Base-by-base conservation (phyloP, 257 asterid genomes). In the Cruciata laevipes region DNA sequence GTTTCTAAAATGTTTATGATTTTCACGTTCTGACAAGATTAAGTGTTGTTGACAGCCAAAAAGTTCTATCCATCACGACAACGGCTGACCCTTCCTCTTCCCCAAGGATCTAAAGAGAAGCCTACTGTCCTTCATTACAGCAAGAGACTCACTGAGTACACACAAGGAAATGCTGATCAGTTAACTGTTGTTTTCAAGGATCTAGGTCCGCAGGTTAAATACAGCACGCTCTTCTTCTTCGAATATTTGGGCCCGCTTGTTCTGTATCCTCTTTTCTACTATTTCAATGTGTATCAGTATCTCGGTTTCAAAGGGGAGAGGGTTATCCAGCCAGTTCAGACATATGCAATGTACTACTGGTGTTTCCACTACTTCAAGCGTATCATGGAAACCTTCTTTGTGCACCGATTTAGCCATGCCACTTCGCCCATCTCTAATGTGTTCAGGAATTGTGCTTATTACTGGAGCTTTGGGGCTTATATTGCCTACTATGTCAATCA, bases 361-460 rank as follows among this genome's bases (percentile, higher is more conserved):
- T 88, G 93, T 65, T 83, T 93, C 78, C 99, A 93, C 83, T 93
- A 93, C 84, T 84, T 85, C 58, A 94, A 94, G 64, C 95, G 99
- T 42, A 90, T 90, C 23, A 78, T 87, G 87, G 97, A 94, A 58
- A 94, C 99, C 65, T 94, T 94, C 62, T 94, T 94, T 51, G 96
- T 94, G 71, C 99, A 94, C 78, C 95, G 91, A 8, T 94, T 94
- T 76, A 90, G 97, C 86, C 99, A 94, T 70, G 97, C 97, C 37
- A 90, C 99, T 6, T 94, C 99, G n/a, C 99, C 99, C 11, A 68
- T 93, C 67, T 76, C 96, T 3, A 90, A 94, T 63, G 99, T 88
- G 40, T 94, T 90, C 64, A 83, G 97, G 5, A 94, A 94, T 87
- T 94, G 99, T 71, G 92, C 95, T 52, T 90, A 94, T 75, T 94